phyloP scores from a whole-genome alignment of 2,329 filamentous ascomycete genomes.

The Phoma sp. region DNA sequence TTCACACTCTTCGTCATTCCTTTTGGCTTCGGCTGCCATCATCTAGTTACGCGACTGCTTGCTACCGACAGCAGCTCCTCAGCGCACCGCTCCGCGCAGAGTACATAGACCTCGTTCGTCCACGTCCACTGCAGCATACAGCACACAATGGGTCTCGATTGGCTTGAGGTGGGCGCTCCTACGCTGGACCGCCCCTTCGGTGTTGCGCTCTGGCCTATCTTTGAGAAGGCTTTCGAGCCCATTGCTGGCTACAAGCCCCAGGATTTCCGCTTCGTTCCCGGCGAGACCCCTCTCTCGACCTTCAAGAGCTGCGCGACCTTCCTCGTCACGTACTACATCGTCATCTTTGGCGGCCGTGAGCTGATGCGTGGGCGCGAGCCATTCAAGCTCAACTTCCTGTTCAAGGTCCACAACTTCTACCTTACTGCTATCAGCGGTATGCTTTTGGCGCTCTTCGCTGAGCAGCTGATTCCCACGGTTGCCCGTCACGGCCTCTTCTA shows the following conservation, averaged over 20 bases:
- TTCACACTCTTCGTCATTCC: conserved; percentile 44
- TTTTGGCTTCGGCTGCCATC: conserved; percentile 37
- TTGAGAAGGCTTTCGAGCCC: conserved; percentile 81
- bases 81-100: conserved; percentile 15
- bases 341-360: conserved; percentile 92
- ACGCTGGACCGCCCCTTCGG: conserved; percentile 93
- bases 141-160: conserved; percentile 59
- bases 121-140: conserved; percentile 3
- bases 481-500: conserved; percentile 83
- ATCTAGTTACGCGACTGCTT: conserved; percentile 15
- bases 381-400: conserved; percentile 85
- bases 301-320: conserved; percentile 80
- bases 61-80: conserved; percentile 20
- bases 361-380: conserved; percentile 86
- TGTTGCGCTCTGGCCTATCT: conserved; percentile 89
- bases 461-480: conserved; percentile 87
- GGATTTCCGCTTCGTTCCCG: conserved; percentile 82
- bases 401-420: conserved; percentile 97
- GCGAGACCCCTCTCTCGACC: conserved; percentile 87
- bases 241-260: conserved; percentile 81
- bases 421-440: conserved; percentile 83
- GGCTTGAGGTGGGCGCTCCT: conserved; percentile 64
- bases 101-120: conserved; percentile 5
- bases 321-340: conserved; percentile 85
- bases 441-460: conserved; percentile 83